Evolutionary conservation across 2,329 filamentous ascomycete species (phyloP), one percentile per base, ranked within the genome.

Genomic region (Harringtonia aguacate): DNA sequence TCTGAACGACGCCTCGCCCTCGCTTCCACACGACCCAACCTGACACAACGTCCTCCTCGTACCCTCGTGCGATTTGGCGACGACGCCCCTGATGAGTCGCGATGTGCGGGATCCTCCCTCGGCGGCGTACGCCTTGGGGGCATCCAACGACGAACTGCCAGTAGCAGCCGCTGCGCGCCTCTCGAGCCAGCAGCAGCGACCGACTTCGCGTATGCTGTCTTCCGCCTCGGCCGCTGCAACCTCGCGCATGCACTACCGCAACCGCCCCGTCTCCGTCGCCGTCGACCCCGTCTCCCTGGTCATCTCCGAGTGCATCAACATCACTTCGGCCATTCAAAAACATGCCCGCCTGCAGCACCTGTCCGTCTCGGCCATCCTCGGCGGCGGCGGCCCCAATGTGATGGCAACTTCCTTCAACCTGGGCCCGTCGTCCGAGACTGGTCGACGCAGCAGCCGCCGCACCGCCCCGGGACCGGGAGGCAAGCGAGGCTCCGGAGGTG

Each of bases 311-410:
- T 98, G 92, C 64, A 97, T 97, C 60, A 90, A 89, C 37, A 90
- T 98, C 66, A 97, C 92, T 14, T 95, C 90, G 50, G 88, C 89
- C 48, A 95, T 98, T 76, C 89, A 94, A 58, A 98, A 98, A 68
- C 84, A 95, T 75, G 85, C 88, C 51, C 84, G 92, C 52, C 97
- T 90, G 73, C 87, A 88, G 39, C 89, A 97, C 61, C 95, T 89
- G 13, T 95, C 89, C 6, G 92, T 98, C 36, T 88, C 92, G 31
- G 90, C 90, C 43, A 98, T 98, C 48, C 73, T 98, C 28, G 92
- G 92, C 41, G 87, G 87, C 51, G 77, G 43, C 13, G 46, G 70
- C 50, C 77, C 76, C 22, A 79, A 75, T 48, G 64, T 78, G 4
- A 71, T 69, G 28, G 24, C 44, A 7, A 29, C 42, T 17, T 2